Evolutionary conservation across 148 eudicot genomes (phyloP).

Genomic region (Hydrangea macrophylla): DNA sequence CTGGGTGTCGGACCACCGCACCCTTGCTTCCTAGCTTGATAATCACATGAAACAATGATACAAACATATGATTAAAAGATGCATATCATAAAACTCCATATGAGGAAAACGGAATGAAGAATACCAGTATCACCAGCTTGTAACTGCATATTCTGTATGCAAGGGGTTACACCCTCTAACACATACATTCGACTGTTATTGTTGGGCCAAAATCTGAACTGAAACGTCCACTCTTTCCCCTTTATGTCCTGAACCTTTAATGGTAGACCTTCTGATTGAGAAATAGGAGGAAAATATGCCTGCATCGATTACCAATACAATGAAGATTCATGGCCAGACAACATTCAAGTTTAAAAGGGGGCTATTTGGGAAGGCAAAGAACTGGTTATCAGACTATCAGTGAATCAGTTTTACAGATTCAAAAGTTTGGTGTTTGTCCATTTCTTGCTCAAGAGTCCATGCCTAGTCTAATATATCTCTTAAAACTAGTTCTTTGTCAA

Average conservation of each 20-base stretch:
- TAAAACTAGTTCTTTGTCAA: too few relatives aligned
- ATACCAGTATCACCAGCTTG: constrained; percentile 99
- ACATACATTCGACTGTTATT: constrained; percentile 99
- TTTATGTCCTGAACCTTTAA: constrained; percentile 82
- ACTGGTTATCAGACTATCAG: too few relatives aligned
- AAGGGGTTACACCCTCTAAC: constrained; percentile 96
- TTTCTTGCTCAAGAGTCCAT: too few relatives aligned
- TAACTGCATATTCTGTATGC: constrained; percentile 92
- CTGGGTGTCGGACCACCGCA: too few relatives aligned
- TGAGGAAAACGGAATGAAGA: constrained; percentile 13
- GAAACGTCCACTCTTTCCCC: constrained; percentile 98
- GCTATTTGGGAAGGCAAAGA: too few relatives aligned
- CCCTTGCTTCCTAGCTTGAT: too few relatives aligned
- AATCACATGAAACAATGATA: background rate
- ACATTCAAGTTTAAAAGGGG: too few relatives aligned
- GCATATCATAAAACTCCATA: background rate
- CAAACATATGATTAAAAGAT: background rate
- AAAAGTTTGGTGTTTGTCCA: too few relatives aligned
- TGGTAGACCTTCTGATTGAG: constrained; percentile 90
- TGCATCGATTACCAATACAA: constrained; percentile 29
- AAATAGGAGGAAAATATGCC: constrained; percentile 92
- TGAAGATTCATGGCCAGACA: background rate
- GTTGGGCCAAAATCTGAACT: constrained; percentile 99
- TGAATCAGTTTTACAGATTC: too few relatives aligned
- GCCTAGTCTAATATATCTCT: too few relatives aligned